Conservation (phyloP, 208 protist genomes). For the Histomonas meleagridis region DNA sequence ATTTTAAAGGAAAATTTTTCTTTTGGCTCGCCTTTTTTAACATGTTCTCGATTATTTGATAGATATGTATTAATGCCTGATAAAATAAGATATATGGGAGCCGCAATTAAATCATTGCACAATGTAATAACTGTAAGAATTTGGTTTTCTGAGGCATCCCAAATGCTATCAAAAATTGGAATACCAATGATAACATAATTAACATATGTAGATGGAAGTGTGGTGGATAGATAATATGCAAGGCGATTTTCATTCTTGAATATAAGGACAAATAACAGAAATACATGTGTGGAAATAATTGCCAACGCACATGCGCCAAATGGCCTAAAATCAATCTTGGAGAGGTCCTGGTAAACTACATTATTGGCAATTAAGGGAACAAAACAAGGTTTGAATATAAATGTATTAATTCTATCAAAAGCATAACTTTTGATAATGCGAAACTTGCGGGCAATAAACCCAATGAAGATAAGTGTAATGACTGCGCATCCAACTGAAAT, state of each 20-base stretch:
- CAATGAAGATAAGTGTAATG: background rate
- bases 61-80: background rate
- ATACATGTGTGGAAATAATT: background rate
- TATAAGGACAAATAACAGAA: background rate
- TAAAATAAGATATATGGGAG: background rate
- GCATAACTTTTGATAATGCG: too few species aligned
- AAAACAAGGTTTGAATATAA: background rate
- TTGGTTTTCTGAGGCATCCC: background rate
- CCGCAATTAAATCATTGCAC: background rate
- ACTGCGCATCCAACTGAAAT: background rate
- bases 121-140: background rate
- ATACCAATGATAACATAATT: constrained; percentile 28
- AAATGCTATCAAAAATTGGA: constrained; percentile 18
- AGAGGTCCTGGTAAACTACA: background rate
- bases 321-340: background rate
- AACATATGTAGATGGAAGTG: background rate
- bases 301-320: background rate
- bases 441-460: background rate
- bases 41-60: background rate
- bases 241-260: background rate
- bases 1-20: constrained; percentile 10
- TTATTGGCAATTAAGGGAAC: background rate
- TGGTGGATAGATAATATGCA: background rate
- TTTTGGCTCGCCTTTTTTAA: constrained; percentile 3
- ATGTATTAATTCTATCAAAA: background rate